phyloP scores from a whole-genome alignment of 495 filamentous ascomycete species.

The Annulohypoxylon nitens region DNA sequence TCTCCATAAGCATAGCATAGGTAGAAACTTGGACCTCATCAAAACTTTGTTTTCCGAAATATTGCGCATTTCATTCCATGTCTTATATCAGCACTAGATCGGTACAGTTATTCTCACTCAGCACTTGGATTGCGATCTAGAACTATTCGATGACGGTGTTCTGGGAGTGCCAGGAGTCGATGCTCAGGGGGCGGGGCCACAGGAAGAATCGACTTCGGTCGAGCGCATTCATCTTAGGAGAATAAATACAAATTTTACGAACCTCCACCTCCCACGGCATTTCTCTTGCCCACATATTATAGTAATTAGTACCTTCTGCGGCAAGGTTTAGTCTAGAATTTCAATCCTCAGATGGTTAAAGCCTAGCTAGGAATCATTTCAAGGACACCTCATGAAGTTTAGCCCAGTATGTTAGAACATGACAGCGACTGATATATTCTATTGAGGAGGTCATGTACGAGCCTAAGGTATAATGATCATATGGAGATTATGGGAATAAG shows the following conservation, averaged over 20 bases:
- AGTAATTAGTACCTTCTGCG: not conserved
- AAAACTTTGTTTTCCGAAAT: not conserved
- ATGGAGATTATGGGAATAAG: not conserved
- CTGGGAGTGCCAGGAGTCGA: not conserved
- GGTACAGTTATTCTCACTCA: not conserved
- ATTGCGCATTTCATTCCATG: not conserved
- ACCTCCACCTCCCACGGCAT: too few relatives aligned
- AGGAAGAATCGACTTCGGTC: not conserved
- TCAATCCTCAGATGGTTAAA: constrained; percentile 8
- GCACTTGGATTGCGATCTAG: not conserved
- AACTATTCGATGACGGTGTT: not conserved
- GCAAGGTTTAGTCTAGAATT: constrained; percentile 6
- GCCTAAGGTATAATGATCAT: not conserved
- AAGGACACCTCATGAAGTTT: constrained; percentile 2
- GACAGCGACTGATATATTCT: not conserved
- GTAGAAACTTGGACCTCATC: not conserved
- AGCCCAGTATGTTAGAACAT: constrained; percentile 13
- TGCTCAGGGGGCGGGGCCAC: not conserved
- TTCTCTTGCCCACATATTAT: not conserved
- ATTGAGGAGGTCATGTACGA: not conserved
- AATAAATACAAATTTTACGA: constrained; percentile 5
- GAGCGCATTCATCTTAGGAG: constrained; percentile 12
- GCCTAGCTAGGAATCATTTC: not conserved
- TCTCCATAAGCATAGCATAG: not conserved
- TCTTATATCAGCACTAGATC: not conserved